Evolutionary conservation across 106 monocot genomes (phyloP).

Genomic region (Alisma plantagoaquatica): DNA sequence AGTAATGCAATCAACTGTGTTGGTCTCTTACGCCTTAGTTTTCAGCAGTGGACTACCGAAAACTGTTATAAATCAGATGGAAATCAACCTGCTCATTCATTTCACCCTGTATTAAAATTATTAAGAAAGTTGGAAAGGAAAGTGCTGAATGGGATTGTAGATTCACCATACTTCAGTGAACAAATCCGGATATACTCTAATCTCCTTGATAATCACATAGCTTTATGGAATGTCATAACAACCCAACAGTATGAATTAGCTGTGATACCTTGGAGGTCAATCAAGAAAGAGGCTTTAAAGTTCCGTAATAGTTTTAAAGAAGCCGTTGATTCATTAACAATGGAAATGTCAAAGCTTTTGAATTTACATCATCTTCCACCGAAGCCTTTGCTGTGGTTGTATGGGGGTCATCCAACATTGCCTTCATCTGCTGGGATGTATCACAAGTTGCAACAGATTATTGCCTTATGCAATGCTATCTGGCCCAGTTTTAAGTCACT

Average conservation of each 20-base stretch:
- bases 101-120: conserved; percentile 24
- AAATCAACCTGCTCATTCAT: conserved; percentile 5
- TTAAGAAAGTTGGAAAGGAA: conserved; percentile 60
- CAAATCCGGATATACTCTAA: conserved; percentile 29
- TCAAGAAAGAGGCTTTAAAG: conserved; percentile 59
- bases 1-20: conserved; percentile 33
- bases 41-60: conserved; percentile 70
- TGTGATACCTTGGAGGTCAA: conserved; percentile 42
- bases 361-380: conserved; percentile 14
- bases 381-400: conserved; percentile 53
- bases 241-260: conserved; percentile 23
- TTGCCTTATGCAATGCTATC: conserved; percentile 25
- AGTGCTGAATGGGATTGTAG: conserved; percentile 38
- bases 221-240: conserved; percentile 49
- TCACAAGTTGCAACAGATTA: conserved; percentile 44
- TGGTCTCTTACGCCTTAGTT: conserved; percentile 40
- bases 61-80: conserved; percentile 2
- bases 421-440: conserved; percentile 41
- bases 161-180: conserved; percentile 16
- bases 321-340: conserved; percentile 18
- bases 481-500: conserved; percentile 29
- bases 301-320: conserved; percentile 37
- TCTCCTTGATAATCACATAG: conserved; percentile 62
- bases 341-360: conserved; percentile 21
- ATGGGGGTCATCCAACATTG: conserved; percentile 75